phyloP scores from a whole-genome alignment of 2,329 filamentous ascomycete species.

The Cordyceps militaris region DNA sequence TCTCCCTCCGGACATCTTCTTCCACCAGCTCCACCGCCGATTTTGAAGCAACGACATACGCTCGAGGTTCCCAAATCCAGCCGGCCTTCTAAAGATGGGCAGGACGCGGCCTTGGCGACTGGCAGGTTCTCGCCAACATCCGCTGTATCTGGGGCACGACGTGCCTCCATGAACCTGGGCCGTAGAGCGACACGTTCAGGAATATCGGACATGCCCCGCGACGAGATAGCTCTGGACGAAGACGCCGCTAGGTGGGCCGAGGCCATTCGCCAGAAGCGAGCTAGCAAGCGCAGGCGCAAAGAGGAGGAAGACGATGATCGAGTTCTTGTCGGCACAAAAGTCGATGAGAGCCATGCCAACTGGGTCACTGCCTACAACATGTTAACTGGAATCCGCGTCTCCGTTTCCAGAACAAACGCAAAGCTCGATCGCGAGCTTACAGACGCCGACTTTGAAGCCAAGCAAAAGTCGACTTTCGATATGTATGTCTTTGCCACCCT shows the following conservation, averaged over 20 bases:
- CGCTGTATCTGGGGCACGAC: constrained; percentile 51
- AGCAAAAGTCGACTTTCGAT: constrained; percentile 98
- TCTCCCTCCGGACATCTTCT: constrained; percentile 47
- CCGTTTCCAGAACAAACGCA: constrained; percentile 91
- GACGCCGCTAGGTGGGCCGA: constrained; percentile 91
- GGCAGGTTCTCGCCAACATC: constrained; percentile 73
- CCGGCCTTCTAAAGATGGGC: constrained; percentile 65
- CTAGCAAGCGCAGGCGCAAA: constrained; percentile 73
- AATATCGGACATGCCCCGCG: constrained; percentile 71
- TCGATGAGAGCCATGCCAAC: constrained; percentile 94
- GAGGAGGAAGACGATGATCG: constrained; percentile 90
- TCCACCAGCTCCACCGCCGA: constrained; percentile 29
- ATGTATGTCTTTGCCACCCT: constrained; percentile 54
- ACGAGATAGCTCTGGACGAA: constrained; percentile 80
- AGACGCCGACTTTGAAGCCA: constrained; percentile 84
- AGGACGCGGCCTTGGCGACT: constrained; percentile 59
- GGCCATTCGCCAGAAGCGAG: constrained; percentile 83
- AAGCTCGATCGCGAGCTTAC: constrained; percentile 89
- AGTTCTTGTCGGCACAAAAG: constrained; percentile 92
- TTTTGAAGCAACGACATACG: constrained; percentile 76
- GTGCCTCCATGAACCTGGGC: constrained; percentile 76
- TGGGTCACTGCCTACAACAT: constrained; percentile 99
- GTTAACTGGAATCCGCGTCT: constrained; percentile 96
- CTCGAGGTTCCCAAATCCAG: constrained; percentile 75
- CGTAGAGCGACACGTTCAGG: constrained; percentile 74